Percentiles rank a stretch among this genome's conserved stretches.
These are phyloP conservation scores for Podaxis pistillaris DNA, from an alignment of 768 basidiomycete species.

Conservation along the genomic window DNA sequence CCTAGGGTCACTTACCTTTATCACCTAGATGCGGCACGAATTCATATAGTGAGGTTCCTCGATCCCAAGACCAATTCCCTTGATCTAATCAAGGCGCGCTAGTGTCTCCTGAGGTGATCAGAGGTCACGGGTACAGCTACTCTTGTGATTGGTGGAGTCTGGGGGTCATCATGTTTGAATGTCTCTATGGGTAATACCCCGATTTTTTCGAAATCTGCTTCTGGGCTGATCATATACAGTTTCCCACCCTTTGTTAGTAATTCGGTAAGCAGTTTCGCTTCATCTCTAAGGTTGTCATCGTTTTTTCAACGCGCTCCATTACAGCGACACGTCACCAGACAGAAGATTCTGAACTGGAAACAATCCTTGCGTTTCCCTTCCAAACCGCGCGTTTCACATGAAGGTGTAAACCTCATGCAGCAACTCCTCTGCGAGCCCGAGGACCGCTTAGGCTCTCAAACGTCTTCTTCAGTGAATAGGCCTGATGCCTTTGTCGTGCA, in stretches of 20 bases:
- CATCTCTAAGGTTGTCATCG: slow-evolving; percentile 16
- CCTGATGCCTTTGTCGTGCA: slow-evolving; percentile 78
- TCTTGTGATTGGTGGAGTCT: slow-evolving; percentile 99
- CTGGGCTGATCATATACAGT: slow-evolving; percentile 36
- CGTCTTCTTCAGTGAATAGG: slow-evolving; percentile 62
- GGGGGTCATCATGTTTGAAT: slow-evolving; percentile 96
- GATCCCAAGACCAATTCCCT: slow-evolving; percentile 21
- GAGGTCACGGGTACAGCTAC: slow-evolving; percentile 89
- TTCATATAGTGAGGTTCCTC: slow-evolving; percentile 69
- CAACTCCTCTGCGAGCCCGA: slow-evolving; percentile 93
- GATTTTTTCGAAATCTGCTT: slow-evolving; percentile 14
- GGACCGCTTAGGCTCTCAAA: slow-evolving; percentile 84
- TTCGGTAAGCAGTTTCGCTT: slow-evolving; percentile 53
- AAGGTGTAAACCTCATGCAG: slow-evolving; percentile 85
- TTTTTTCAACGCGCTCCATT: slow-evolving; percentile 19
- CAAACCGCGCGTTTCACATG: slow-evolving; percentile 80
- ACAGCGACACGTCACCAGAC: slow-evolving; percentile 89
- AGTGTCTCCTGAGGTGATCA: slow-evolving; percentile 92
- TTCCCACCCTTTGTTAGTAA: slow-evolving; percentile 97
- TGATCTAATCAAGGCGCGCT: slow-evolving; percentile 21
- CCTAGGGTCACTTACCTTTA: slow-evolving; percentile 18
- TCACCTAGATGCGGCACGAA: slow-evolving; percentile 74
- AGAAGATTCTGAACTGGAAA: slow-evolving; percentile 97
- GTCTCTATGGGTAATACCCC: slow-evolving; percentile 72
- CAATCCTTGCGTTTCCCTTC: slow-evolving; percentile 83